These are phyloP conservation scores for Penicillium cosmopolitanum DNA, from an alignment of 495 filamentous ascomycete genomes.

Conservation along the genomic window DNA sequence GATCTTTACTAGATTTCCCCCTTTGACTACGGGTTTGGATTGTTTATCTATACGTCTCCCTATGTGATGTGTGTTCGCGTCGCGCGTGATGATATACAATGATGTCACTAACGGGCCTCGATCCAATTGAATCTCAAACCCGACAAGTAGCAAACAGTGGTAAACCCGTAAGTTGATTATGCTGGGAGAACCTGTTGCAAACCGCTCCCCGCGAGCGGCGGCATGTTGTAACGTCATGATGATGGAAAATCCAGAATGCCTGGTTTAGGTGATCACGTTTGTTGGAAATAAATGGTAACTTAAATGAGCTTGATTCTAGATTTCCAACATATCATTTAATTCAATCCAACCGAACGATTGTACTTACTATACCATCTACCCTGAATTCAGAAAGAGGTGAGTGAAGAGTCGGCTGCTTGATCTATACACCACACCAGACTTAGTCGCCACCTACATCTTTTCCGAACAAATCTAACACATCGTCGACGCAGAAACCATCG, in stretches of 20 bases:
- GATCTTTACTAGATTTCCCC: not conserved
- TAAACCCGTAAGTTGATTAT: no score
- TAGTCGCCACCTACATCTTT: not conserved
- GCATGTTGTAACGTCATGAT: conserved; percentile 29
- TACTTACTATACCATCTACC: not conserved
- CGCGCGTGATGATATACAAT: not conserved
- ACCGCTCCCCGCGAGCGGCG: not conserved
- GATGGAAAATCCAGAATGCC: conserved; percentile 25
- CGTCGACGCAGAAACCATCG: not conserved
- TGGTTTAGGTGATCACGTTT: conserved; percentile 29
- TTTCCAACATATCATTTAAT: not conserved
- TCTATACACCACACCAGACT: not conserved
- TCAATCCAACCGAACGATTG: no score
- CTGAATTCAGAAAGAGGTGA: not conserved
- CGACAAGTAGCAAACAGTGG: no score
- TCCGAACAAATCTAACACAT: not conserved
- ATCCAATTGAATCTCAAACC: not conserved
- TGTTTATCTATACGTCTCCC: not conserved
- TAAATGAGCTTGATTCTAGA: conserved; percentile 2
- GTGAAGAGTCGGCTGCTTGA: no score
- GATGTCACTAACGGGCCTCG: not conserved
- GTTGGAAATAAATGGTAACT: conserved; percentile 1
- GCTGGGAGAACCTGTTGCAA: not conserved
- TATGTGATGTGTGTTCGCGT: not conserved
- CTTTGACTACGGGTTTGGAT: not conserved